These are phyloP conservation scores for Trichothecium sympodiale DNA, from an alignment of 2,329 filamentous ascomycete species.

Conservation along the genomic window DNA sequence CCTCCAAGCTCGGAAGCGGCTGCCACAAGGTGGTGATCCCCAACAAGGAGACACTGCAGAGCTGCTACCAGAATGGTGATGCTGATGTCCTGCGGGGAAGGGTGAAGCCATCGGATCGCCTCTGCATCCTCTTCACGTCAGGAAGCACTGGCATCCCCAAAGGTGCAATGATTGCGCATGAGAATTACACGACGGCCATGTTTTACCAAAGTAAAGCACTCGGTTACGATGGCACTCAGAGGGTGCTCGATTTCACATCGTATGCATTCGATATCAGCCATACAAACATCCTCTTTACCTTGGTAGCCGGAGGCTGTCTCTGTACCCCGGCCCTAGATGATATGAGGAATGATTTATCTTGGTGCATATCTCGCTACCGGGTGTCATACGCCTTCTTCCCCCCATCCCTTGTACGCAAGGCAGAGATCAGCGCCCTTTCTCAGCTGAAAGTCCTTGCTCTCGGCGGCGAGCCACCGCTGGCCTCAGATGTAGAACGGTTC, in stretches of 20 bases:
- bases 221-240: conserved; percentile 11
- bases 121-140: conserved; percentile 13
- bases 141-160: conserved; percentile 13
- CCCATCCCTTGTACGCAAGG: too few relatives aligned
- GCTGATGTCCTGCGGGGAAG: too few relatives aligned
- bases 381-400: too few relatives aligned
- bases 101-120: too few relatives aligned
- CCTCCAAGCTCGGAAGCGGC: too few relatives aligned
- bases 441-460: conserved; percentile 35
- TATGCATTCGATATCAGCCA: conserved; percentile 19
- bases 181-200: conserved; percentile 8
- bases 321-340: conserved; percentile 26
- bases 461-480: conserved; percentile 34
- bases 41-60: too few relatives aligned
- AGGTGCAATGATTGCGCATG: conserved; percentile 10
- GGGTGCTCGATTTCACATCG: conserved; percentile 20
- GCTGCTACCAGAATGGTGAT: too few relatives aligned
- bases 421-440: too few relatives aligned
- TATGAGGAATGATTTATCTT: too few relatives aligned
- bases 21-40: too few relatives aligned
- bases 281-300: conserved; percentile 8
- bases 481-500: background rate
- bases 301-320: conserved; percentile 17
- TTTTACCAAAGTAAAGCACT: conserved; percentile 9
- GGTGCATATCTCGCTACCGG: too few relatives aligned